These are phyloP conservation scores for Ustilago cynodontis DNA, from an alignment of 1,284 basidiomycete species.

Conservation along the genomic window DNA sequence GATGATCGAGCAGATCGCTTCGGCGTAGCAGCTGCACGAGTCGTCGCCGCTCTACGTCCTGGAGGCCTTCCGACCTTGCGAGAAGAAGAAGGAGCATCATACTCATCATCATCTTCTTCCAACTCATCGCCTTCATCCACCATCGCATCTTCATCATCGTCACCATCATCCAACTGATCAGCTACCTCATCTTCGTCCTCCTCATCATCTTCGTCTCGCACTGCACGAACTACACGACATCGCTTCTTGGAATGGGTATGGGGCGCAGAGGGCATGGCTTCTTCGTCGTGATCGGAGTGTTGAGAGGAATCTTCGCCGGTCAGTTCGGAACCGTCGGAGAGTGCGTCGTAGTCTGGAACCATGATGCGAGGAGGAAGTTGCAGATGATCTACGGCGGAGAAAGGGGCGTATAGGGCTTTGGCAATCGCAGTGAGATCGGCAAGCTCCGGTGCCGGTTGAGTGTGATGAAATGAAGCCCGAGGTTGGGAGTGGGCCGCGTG, in stretches of 20 bases:
- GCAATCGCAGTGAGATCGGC: not conserved
- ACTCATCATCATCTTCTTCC: conserved; percentile 60
- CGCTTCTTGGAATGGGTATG: conserved; percentile 44
- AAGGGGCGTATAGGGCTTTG: not conserved
- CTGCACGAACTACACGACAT: conserved; percentile 17
- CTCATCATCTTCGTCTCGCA: conserved; percentile 33
- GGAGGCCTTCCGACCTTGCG: conserved; percentile 5
- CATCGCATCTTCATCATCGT: conserved; percentile 57
- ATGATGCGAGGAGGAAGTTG: not conserved
- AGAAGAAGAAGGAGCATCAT: conserved; percentile 43
- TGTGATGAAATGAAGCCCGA: not conserved
- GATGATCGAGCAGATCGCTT: conserved; percentile 30
- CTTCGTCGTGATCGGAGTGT: conserved; percentile 16
- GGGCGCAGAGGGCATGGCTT: conserved; percentile 25
- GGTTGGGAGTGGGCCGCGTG: not conserved
- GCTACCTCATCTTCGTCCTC: conserved; percentile 37
- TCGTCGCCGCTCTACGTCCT: not conserved
- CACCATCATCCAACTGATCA: conserved; percentile 36
- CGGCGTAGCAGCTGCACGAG: conserved; percentile 4
- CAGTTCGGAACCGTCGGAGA: conserved; percentile 45
- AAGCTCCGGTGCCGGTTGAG: not conserved
- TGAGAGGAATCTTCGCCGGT: conserved; percentile 34
- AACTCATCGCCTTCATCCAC: conserved; percentile 65
- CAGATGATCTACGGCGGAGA: not conserved
- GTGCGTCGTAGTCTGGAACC: conserved; percentile 35